Evolutionary conservation across 805 yeast genomes (phyloP).

Genomic region (Blastobotrys attinorum): DNA sequence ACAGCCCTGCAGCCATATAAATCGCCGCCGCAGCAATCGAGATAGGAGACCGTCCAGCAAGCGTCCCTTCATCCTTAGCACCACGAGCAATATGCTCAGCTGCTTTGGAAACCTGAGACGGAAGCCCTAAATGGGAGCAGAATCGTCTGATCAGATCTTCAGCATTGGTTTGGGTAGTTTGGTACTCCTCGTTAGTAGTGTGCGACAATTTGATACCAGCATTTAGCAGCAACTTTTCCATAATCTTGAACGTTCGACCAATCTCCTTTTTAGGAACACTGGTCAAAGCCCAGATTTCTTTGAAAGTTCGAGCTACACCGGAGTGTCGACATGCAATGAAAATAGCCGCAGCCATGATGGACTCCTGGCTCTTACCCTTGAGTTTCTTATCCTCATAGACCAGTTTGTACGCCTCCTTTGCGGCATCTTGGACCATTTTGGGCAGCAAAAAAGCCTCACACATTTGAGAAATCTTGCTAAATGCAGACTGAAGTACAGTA

Average conservation of each 20-base stretch:
- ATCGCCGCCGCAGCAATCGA: conserved; percentile 97
- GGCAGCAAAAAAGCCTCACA: conserved; percentile 96
- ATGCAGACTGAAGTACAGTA: conserved; percentile 80
- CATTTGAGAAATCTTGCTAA: conserved; percentile 85
- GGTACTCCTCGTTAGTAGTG: conserved; percentile 36
- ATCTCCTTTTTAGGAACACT: conserved; percentile 91
- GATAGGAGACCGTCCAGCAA: conserved; percentile 95
- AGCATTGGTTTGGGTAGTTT: conserved; percentile 81
- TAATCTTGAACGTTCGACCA: conserved; percentile 81
- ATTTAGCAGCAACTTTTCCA: conserved; percentile 53
- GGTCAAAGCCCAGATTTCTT: conserved; percentile 92
- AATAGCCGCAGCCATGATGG: conserved; percentile 94
- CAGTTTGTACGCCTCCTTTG: conserved; percentile 89
- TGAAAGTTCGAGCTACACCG: conserved; percentile 86
- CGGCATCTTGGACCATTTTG: conserved; percentile 92
- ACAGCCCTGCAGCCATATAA: conserved; percentile 87
- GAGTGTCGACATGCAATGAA: conserved; percentile 93
- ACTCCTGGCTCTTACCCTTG: conserved; percentile 86
- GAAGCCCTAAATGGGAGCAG: conserved; percentile 88
- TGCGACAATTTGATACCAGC: conserved; percentile 32
- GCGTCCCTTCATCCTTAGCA: conserved; percentile 83
- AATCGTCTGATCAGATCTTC: conserved; percentile 92
- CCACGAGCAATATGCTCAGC: conserved; percentile 88
- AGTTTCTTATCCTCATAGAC: conserved; percentile 81
- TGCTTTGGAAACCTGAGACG: conserved; percentile 77